Percentiles rank a stretch among this genome's conserved stretches.
Evolutionary conservation across 108 stramenopile species (phyloP).

Genomic region (Ochromonas danica): DNA sequence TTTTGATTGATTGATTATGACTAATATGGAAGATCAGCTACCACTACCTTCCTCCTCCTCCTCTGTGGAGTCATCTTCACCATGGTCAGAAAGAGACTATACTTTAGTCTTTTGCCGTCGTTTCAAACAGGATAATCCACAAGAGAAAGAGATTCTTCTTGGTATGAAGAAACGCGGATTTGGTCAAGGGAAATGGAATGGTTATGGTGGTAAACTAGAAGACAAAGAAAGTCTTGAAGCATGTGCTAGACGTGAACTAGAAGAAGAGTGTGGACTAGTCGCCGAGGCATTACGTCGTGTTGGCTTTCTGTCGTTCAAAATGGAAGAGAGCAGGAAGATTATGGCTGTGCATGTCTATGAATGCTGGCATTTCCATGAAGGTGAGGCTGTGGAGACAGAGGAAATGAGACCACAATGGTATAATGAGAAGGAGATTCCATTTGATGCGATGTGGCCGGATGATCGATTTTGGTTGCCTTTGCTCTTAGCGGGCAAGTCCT

Average conservation of each 20-base stretch:
- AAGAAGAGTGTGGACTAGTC: slow-evolving; percentile 40
- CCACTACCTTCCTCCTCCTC: too few relatives aligned
- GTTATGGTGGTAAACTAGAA: slow-evolving; percentile 52
- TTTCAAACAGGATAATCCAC: neutral
- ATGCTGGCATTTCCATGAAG: slow-evolving; percentile 21
- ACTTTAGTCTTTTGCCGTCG: slow-evolving; percentile 37
- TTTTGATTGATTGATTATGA: too few relatives aligned
- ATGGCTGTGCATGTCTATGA: slow-evolving; percentile 47
- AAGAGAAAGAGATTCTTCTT: slow-evolving; percentile 1
- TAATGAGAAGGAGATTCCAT: slow-evolving; percentile 34
- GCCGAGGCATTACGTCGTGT: neutral
- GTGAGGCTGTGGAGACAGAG: slow-evolving; percentile 38
- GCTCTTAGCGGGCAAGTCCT: neutral
- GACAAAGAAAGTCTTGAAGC: slow-evolving; percentile 34
- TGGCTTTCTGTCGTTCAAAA: slow-evolving; percentile 40
- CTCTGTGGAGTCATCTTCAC: too few relatives aligned
- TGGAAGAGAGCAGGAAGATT: slow-evolving; percentile 22
- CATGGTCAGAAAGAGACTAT: slow-evolving; percentile 14
- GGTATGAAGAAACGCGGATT: slow-evolving; percentile 54
- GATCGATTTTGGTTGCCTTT: slow-evolving; percentile 41
- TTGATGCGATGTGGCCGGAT: slow-evolving; percentile 48
- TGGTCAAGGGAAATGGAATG: slow-evolving; percentile 46
- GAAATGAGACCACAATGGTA: slow-evolving; percentile 54
- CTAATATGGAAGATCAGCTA: too few relatives aligned
- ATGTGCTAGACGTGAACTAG: slow-evolving; percentile 42